Evolutionary conservation across 2,329 filamentous ascomycete genomes (phyloP).

Genomic region (Lecanosticta acicola): DNA sequence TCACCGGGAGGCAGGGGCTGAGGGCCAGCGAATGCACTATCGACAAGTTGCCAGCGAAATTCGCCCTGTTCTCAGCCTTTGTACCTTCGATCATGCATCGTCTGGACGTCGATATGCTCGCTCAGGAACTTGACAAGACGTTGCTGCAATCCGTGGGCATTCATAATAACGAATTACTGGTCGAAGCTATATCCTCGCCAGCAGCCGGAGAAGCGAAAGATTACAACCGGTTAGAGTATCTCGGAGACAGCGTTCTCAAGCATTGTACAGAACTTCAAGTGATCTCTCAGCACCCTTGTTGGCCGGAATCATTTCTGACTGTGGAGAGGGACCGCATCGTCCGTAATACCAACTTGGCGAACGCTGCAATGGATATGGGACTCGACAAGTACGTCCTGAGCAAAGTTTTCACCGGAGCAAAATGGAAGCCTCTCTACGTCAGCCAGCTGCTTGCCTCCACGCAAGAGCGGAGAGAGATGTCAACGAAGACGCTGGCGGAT

Average conservation of each 20-base stretch:
- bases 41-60: constrained; percentile 42
- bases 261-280: constrained; percentile 63
- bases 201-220: constrained; percentile 56
- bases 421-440: constrained; percentile 66
- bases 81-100: constrained; percentile 68
- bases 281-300: constrained; percentile 53
- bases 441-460: constrained; percentile 35
- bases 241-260: constrained; percentile 82
- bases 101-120: constrained; percentile 61
- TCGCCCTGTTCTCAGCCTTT: constrained; percentile 52
- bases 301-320: constrained; percentile 73
- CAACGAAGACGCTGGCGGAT: constrained; percentile 78
- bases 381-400: constrained; percentile 70
- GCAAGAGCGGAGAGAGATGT: constrained; percentile 43
- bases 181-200: constrained; percentile 65
- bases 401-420: constrained; percentile 59
- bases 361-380: constrained; percentile 56
- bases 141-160: constrained; percentile 49
- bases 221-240: constrained; percentile 80
- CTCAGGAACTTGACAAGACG: constrained; percentile 53
- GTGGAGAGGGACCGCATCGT: constrained; percentile 61
- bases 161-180: constrained; percentile 51
- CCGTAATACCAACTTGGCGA: constrained; percentile 66
- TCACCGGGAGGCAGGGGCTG: constrained; percentile 45
- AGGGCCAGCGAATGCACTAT: constrained; percentile 45